Evolutionary conservation across 2,329 filamentous ascomycete genomes (phyloP).

Genomic region (Parafenestella ontariensis): DNA sequence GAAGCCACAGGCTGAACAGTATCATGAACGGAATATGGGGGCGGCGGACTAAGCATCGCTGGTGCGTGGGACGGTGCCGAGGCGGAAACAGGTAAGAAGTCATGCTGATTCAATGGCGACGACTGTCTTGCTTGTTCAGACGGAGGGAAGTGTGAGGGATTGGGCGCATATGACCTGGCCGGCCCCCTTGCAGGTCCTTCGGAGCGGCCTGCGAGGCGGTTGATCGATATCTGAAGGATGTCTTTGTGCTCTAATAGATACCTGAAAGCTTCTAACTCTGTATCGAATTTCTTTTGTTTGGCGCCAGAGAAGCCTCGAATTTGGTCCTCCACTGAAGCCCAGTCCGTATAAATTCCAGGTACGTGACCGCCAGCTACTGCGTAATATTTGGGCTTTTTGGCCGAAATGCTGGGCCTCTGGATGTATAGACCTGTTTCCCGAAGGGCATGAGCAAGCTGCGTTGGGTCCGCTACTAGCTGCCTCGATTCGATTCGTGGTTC

Average conservation of each 20-base stretch:
- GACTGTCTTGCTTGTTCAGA: not conserved
- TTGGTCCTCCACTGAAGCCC: slow-evolving; percentile 73
- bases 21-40: not conserved
- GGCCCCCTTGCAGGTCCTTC: not conserved
- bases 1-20: not conserved
- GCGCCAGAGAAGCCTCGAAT: slow-evolving; percentile 74
- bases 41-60: not conserved
- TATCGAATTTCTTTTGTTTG: slow-evolving; percentile 59
- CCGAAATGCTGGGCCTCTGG: slow-evolving; percentile 57
- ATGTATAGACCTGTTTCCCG: slow-evolving; percentile 78
- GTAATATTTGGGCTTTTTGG: slow-evolving; percentile 61
- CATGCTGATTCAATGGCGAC: not conserved
- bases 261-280: slow-evolving; percentile 72
- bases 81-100: not conserved
- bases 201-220: not conserved
- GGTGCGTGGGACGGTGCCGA: not conserved
- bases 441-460: slow-evolving; percentile 29
- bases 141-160: not conserved
- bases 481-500: not conserved
- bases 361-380: slow-evolving; percentile 63
- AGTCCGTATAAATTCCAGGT: slow-evolving; percentile 68
- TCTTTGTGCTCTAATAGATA: slow-evolving; percentile 64
- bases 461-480: not conserved
- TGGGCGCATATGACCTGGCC: not conserved
- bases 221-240: not conserved